These are phyloP conservation scores for Mycena chlorophos DNA, from an alignment of 768 basidiomycete species.

Conservation along the genomic window DNA sequence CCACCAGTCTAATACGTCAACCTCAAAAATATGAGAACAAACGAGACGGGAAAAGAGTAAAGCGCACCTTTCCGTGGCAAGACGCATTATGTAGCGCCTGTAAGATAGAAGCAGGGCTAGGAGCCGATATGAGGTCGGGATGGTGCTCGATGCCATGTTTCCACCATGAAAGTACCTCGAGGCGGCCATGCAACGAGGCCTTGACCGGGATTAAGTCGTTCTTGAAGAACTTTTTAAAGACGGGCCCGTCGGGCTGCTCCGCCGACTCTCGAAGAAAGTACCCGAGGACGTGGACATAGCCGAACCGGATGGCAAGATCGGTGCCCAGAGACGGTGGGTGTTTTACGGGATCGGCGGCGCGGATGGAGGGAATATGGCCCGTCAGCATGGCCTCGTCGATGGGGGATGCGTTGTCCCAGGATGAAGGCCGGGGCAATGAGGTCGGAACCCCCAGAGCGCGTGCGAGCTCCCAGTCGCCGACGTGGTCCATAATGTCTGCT, in stretches of 20 bases:
- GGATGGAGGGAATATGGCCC: constrained; percentile 59
- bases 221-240: constrained; percentile 66
- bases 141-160: constrained; percentile 62
- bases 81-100: constrained; percentile 82
- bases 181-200: constrained; percentile 75
- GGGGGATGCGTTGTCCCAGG: constrained; percentile 70
- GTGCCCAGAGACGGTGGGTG: constrained; percentile 73
- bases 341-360: constrained; percentile 53
- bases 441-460: constrained; percentile 77
- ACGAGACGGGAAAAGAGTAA: not conserved
- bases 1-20: constrained; percentile 84
- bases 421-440: constrained; percentile 59
- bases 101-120: constrained; percentile 53
- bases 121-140: constrained; percentile 58
- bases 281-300: constrained; percentile 73
- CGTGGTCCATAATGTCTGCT: constrained; percentile 72
- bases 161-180: constrained; percentile 80
- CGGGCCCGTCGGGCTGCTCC: constrained; percentile 43
- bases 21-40: constrained; percentile 33
- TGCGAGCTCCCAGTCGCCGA: constrained; percentile 84
- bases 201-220: constrained; percentile 73
- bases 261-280: constrained; percentile 58
- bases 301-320: constrained; percentile 66
- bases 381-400: constrained; percentile 75
- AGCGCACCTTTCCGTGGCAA: constrained; percentile 49